These are phyloP conservation scores for Talaromyces ruber DNA, from an alignment of 495 filamentous ascomycete species.

Conservation along the genomic window DNA sequence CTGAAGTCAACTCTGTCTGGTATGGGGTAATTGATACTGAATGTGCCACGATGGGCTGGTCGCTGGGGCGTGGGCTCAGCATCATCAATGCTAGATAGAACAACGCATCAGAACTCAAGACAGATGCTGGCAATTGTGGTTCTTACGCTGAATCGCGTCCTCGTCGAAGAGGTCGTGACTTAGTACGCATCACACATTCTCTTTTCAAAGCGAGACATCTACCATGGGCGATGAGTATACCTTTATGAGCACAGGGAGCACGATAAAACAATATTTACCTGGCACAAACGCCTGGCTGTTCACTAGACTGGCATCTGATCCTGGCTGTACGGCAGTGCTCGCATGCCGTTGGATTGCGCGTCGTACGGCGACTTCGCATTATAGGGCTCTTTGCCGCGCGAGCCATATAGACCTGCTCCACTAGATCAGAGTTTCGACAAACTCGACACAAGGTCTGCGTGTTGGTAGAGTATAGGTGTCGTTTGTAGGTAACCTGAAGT, in stretches of 20 bases:
- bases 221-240: not conserved
- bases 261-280: not conserved
- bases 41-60: slow-evolving; percentile 1
- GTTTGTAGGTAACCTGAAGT: no score
- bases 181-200: slow-evolving; percentile 3
- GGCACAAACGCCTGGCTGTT: slow-evolving; percentile 1
- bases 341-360: not conserved
- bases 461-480: not conserved
- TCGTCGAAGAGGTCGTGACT: slow-evolving; percentile 1
- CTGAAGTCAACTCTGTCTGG: not conserved
- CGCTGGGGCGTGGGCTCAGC: not conserved
- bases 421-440: not conserved
- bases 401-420: not conserved
- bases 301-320: slow-evolving; percentile 5
- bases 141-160: slow-evolving; percentile 4
- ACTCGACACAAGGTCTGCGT: not conserved
- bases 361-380: not conserved
- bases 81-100: not conserved
- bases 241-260: not conserved
- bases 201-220: slow-evolving; percentile 7
- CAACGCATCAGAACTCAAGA: not conserved
- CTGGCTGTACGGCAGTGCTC: slow-evolving; percentile 3
- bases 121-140: not conserved
- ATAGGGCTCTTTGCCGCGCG: not conserved
- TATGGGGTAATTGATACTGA: slow-evolving; percentile 2